Evolutionary conservation across 257 asterid genomes (phyloP), one percentile per base, ranked within the genome.

Genomic region (Rhazya stricta): DNA sequence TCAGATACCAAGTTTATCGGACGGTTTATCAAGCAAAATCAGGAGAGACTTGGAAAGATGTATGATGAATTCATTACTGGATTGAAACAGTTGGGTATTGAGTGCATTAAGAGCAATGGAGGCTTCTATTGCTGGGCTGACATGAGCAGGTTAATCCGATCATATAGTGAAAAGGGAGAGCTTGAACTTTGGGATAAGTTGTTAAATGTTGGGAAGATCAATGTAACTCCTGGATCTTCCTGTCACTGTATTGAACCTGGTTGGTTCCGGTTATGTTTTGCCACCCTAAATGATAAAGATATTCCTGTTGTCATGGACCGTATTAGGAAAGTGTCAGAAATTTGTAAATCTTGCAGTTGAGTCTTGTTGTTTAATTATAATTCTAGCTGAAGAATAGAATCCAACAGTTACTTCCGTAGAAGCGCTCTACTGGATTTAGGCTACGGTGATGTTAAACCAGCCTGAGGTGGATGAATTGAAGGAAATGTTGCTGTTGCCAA

Each of bases 161-260:
- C 90, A 1, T 89, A 87, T 75, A 84, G 78, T 45, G 91, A 87
- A 74, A 87, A 85, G 75, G 94, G 90, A 5, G 91, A 87, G 79
- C 75, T 84, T n/a, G 90, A 89, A 69, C 82, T 89, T 32, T 89
- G 91, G 94, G 88, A 84, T 18, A 85, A 83, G 72, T 39, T 85
- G 62, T 78, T 83, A 80, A 84, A 71, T 54, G 78, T 85, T 32
- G 90, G 85, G 21, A 87, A 83, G 81, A 73, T 89, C 32, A 85
- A 81, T 51, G 85, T 74, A 9, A 82, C 88, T 83, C 88, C 94
- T 0, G 91, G 90, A 34, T 87, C 91, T 46, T 87, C 86, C 51
- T 89, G 91, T 76, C 90, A 82, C 67, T 89, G 91, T 68, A 84
- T 89, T 36, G 91, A 87, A 67, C 94, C 94, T 5, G 91, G 91